Base-by-base conservation (phyloP, 1,284 basidiomycete genomes). In the Trichosporon sp. region DNA sequence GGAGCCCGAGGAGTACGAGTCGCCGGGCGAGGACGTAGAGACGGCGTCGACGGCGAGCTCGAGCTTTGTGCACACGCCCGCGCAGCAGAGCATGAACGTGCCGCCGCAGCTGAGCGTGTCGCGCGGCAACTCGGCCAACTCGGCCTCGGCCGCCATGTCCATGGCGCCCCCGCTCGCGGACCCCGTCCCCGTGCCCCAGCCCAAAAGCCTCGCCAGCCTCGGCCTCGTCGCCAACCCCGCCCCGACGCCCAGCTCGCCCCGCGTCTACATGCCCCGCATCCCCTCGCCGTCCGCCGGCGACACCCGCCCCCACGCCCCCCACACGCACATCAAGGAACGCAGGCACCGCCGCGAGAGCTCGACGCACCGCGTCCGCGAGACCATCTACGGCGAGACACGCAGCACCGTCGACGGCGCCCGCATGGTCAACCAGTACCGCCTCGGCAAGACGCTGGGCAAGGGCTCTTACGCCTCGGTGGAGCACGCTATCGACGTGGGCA, bases 381-480 rank as follows among this genome's bases (percentile, higher is more conserved):
- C 83, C 2, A 74, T 78, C 0, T 74, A 80, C 67, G 83, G 78
- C 3, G 72, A 79, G 32, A 77, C 80, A 58, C 75, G 72, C 34
- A 75, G 62, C 62, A 80, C 77, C 11, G 76, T 78, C 56, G 76
- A 79, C 56, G 83, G 83, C 1, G 70, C 76, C 27, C 73, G 79
- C 62, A 77, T 83, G 71, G 76, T 84, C 62, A 84, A 84, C 65
- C 80, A 84, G 71, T 84, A 83, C 72, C 76, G 72, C 62, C 78
- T 85, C 21, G 82, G 82, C 23, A 75, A 74, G 31, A 75, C 75
- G 58, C 64, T 84, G n/a, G 83, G 83, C 1, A 77, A 78, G 66
- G 83, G 83, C 6, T 82, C 81, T 2, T 84, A 81, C 67, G 83
- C 82, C 0, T 80, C 76, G 9, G 83, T 84, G 12, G 79, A 82